These are phyloP conservation scores for Aspergillus incahuasiensis DNA, from an alignment of 495 filamentous ascomycete species.

Conservation along the genomic window DNA sequence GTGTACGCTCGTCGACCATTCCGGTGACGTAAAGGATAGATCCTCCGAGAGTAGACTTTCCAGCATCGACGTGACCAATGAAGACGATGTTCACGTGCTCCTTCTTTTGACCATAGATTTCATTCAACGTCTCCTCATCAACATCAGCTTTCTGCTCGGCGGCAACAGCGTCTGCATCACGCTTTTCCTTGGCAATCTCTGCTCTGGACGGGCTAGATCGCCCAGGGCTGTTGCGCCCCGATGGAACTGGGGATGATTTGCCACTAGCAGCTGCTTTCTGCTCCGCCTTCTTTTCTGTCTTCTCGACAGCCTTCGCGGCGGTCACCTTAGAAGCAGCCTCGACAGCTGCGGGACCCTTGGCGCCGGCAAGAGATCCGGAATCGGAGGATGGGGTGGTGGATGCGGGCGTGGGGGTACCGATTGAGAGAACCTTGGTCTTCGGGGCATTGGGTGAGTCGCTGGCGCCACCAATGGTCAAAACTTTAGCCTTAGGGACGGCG, in stretches of 20 bases:
- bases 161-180: constrained; percentile 77
- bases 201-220: constrained; percentile 44
- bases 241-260: constrained; percentile 70
- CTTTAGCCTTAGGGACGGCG: constrained; percentile 62
- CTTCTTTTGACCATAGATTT: constrained; percentile 84
- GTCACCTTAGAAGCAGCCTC: constrained; percentile 63
- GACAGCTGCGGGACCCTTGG: constrained; percentile 45
- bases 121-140: constrained; percentile 83
- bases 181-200: constrained; percentile 49
- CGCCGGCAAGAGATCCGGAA: constrained; percentile 50
- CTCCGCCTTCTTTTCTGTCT: constrained; percentile 57
- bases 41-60: constrained; percentile 93
- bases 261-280: constrained; percentile 52
- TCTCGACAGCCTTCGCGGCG: constrained; percentile 77
- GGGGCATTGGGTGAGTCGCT: constrained; percentile 44
- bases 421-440: constrained; percentile 64
- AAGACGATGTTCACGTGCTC: constrained; percentile 99
- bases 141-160: constrained; percentile 87
- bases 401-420: constrained; percentile 48
- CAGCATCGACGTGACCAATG: constrained; percentile 96
- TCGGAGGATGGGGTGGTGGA: constrained; percentile 32
- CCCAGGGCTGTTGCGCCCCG: constrained; percentile 70
- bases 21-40: constrained; percentile 87
- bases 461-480: constrained; percentile 58
- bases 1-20: constrained; percentile 97